Conservation (phyloP, 768 basidiomycete genomes). For the Hysterangium stoloniferum region DNA sequence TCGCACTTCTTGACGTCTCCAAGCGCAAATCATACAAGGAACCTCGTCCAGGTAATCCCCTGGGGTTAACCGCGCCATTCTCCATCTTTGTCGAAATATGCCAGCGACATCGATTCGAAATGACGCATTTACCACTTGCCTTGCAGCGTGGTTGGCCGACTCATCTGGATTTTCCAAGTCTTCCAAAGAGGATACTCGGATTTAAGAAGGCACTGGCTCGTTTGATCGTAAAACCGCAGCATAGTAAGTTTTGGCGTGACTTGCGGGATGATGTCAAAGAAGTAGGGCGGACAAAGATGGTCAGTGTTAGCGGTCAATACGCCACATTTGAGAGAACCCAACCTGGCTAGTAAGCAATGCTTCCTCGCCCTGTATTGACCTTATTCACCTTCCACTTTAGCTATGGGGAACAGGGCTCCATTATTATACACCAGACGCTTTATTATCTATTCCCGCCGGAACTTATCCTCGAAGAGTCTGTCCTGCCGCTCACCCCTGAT, state of each 20-base stretch:
- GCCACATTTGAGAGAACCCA: constrained; percentile 74
- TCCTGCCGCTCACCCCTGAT: constrained; percentile 58
- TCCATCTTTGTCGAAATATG: constrained; percentile 59
- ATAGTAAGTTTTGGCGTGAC: constrained; percentile 63
- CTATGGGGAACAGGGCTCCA: constrained; percentile 79
- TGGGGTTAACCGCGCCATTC: constrained; percentile 48
- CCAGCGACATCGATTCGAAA: constrained; percentile 74
- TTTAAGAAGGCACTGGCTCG: constrained; percentile 41
- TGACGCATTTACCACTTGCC: constrained; percentile 63
- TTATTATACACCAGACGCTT: constrained; percentile 72
- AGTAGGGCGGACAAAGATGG: constrained; percentile 58
- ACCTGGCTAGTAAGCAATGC: constrained; percentile 84
- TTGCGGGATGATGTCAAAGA: constrained; percentile 52
- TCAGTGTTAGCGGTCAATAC: constrained; percentile 68
- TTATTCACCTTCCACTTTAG: constrained; percentile 29
- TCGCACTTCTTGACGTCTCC: constrained; percentile 43
- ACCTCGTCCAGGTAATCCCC: constrained; percentile 59
- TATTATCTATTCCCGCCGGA: constrained; percentile 66
- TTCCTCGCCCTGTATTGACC: background rate
- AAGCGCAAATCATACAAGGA: constrained; percentile 48
- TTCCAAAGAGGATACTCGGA: constrained; percentile 45
- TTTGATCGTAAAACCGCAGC: constrained; percentile 44
- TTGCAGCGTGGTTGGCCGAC: constrained; percentile 70
- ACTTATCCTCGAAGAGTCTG: constrained; percentile 42
- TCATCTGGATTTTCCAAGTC: constrained; percentile 51